These are phyloP conservation scores for Sporothrix inflata DNA, from an alignment of 2,329 filamentous ascomycete genomes.

Conservation along the genomic window DNA sequence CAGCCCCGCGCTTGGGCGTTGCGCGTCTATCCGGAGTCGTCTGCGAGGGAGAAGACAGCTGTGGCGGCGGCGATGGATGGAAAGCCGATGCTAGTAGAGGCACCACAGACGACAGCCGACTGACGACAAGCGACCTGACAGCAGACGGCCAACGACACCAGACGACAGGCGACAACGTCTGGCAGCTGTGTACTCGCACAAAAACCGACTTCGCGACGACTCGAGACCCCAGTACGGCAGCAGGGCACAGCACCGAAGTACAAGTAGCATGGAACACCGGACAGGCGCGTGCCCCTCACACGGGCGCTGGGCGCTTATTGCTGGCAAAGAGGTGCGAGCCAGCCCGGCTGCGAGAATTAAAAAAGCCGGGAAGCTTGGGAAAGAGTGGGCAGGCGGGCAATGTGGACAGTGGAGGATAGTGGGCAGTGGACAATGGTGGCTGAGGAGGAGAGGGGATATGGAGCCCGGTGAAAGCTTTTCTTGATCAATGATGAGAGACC, in stretches of 20 bases:
- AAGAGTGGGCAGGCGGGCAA: not conserved
- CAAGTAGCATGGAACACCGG: not conserved
- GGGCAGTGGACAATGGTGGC: not conserved
- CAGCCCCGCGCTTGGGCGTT: not conserved
- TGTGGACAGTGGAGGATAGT: not conserved
- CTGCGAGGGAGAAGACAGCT: not conserved
- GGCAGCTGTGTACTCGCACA: not conserved
- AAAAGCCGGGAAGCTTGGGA: not conserved
- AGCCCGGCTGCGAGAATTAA: not conserved
- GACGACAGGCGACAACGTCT: not conserved
- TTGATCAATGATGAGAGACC: no score
- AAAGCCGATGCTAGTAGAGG: not conserved
- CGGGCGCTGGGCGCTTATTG: conserved; percentile 2
- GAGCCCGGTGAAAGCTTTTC: not conserved
- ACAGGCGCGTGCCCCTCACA: conserved; percentile 2
- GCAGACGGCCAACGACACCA: no score
- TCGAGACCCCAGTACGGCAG: no score
- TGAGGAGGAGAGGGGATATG: not conserved
- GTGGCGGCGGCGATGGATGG: not conserved
- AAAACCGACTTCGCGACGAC: not conserved
- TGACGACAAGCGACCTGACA: not conserved
- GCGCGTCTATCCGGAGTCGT: not conserved
- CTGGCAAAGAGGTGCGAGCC: not conserved
- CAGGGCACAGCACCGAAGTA: not conserved
- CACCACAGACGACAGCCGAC: not conserved